Base-by-base conservation (phyloP, 2,329 filamentous ascomycete species). In the Beauveria australis region DNA sequence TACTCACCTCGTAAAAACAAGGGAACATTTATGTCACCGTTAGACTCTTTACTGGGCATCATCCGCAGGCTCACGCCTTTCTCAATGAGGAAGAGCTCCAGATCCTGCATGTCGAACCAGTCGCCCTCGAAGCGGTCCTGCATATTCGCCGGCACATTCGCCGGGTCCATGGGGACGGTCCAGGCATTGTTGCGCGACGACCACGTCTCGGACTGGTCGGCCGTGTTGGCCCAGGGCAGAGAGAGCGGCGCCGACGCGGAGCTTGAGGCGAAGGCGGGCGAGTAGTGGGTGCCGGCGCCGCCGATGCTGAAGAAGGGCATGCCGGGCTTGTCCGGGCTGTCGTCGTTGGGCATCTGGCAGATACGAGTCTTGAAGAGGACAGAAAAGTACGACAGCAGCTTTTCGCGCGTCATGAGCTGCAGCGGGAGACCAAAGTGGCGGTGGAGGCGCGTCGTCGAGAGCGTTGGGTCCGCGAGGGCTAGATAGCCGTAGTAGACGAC, bases 291-390 rank as follows among this genome's bases (percentile, higher is more conserved):
- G 0, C 87, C 87, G 0, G 86, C 81, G 3, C 86, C 86, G 3
- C 87, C 87, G 46, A 90, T 74, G 64, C 84, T 77, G 46, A 85
- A 78, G 61, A 87, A 85, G 0, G 87, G 86, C 54, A 65, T 47
- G 22, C 51, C 43, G 19, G 51, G 58, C 14, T 52, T 57, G 18
- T 3, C 19, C 43, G 48, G 62, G 9, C 19, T 49, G 16, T 2
- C 22, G 16, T 3, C 6, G 8, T 33, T 37, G 1, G 10, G 52
- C 22, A 8, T 3, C 14, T 54, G 40, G 37, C 44, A 56, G 16
- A 64, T 33, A 19, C 62, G 59, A 26, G 61, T 47, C 33, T 65
- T 61, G 18, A 65, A 62, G n/a, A 59, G 48, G 1, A 59, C 61
- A 14, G 64, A 61, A 54, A 65, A 65, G 56, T 56, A 64, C 10